Evolutionary conservation across 805 yeast genomes (phyloP), one percentile per base, ranked within the genome.

Genomic region (Saccharomyces eubayanus): DNA sequence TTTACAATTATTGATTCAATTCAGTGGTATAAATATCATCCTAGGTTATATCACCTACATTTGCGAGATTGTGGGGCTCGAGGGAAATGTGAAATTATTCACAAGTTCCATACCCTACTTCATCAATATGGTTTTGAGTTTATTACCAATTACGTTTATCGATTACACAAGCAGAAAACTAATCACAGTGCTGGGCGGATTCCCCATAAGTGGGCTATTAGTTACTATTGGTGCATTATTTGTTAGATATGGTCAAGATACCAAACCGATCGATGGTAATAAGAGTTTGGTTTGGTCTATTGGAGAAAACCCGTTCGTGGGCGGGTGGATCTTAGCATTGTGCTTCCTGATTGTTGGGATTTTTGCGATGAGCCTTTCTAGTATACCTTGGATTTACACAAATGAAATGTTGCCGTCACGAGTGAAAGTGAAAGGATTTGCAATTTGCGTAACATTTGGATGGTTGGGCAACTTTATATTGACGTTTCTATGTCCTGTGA

Each of bases 351-450:
- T 77, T 48, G 76, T 77, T 28, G 75, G 81, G 2, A 67, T 79
- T 0, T 76, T 74, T 60, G 71, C 82, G 0, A 62, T 79, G 1
- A 71, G 80, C 0, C 64, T 81, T 12, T 67, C 77, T 0, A 72
- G 81, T 46, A 74, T 74, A 2, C 73, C 81, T 31, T 75, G 78
- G 79, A 62, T 80, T 21, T 80, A 78, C 59, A 72, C 79, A 4
- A 73, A 75, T 50, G 85, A 81, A 58, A 64, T 79, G 4, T 73
- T 81, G 46, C 79, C 80, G 0, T 64, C 65, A 1, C 65, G 66
- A 28, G 74, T 78, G 1, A 74, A 79, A 55, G 66, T 77, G 0
- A 78, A 76, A 57, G 82, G 81, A 0, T 64, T 75, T 28, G 69
- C 81, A 0, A 56, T 78, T 4, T 74, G 79, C 48, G 74, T 77